Percentiles rank a stretch among this genome's conserved stretches.
These are phyloP conservation scores for Oldenlandia corymbosa DNA, from an alignment of 257 asterid genomes.

Conservation along the genomic window DNA sequence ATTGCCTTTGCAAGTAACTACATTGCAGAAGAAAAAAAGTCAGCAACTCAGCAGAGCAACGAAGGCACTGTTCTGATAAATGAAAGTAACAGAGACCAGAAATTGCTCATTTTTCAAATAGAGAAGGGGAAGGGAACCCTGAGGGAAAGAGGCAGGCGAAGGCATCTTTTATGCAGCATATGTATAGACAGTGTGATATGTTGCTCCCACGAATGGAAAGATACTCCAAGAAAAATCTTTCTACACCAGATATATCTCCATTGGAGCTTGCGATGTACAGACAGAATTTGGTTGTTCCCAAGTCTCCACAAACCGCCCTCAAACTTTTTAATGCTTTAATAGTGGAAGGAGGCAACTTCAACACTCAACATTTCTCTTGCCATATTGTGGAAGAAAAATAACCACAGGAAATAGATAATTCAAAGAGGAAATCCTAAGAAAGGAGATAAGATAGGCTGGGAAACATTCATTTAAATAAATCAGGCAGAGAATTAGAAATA, in stretches of 20 bases:
- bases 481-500: background rate
- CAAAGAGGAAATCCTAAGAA: background rate
- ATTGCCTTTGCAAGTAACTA: constrained; percentile 69
- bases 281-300: background rate
- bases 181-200: background rate
- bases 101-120: too few species aligned
- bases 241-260: background rate
- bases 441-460: background rate
- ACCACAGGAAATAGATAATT: background rate
- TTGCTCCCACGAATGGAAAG: background rate
- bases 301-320: background rate
- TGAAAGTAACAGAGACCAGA: background rate
- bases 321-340: background rate
- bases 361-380: background rate
- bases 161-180: too few species aligned
- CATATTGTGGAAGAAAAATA: background rate
- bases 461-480: background rate
- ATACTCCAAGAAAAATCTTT: background rate
- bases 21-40: constrained; percentile 1
- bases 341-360: background rate
- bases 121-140: too few species aligned
- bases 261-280: background rate
- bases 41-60: constrained; percentile 4
- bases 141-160: too few species aligned
- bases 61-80: background rate